phyloP scores from a whole-genome alignment of 2,329 filamentous ascomycete genomes.

The Ampelomyces quisqualis region DNA sequence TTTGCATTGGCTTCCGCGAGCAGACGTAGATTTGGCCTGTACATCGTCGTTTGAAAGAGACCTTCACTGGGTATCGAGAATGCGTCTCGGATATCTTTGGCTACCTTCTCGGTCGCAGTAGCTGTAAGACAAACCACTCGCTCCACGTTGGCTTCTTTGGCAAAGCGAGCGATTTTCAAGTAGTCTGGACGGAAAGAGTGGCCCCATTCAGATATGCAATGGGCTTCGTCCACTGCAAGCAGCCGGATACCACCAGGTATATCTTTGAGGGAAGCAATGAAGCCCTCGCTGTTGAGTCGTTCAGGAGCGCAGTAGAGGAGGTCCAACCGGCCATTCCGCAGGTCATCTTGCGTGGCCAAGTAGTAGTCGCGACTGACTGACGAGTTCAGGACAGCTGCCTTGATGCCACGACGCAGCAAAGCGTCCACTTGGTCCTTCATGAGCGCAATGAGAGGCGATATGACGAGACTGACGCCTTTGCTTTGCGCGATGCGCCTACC shows the following conservation, averaged over 20 bases:
- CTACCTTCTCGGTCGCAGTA: constrained; percentile 79
- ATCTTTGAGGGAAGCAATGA: constrained; percentile 64
- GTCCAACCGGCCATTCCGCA: constrained; percentile 69
- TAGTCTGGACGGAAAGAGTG: constrained; percentile 97
- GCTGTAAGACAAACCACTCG: constrained; percentile 73
- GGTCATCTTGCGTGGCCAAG: constrained; percentile 59
- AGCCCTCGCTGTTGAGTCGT: constrained; percentile 77
- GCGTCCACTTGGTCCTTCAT: constrained; percentile 97
- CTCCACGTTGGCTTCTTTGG: constrained; percentile 83
- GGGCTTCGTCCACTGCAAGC: constrained; percentile 94
- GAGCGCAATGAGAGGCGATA: constrained; percentile 86
- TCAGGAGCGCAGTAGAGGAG: constrained; percentile 93
- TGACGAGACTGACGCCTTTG: constrained; percentile 80
- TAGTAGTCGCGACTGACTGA: constrained; percentile 57
- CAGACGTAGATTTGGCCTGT: constrained; percentile 60
- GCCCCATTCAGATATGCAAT: constrained; percentile 96
- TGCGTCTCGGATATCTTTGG: constrained; percentile 78
- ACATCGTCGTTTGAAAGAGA: constrained; percentile 61
- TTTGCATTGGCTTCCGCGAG: constrained; percentile 61
- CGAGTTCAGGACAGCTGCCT: constrained; percentile 77
- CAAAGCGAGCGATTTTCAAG: constrained; percentile 69
- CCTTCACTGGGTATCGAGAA: constrained; percentile 73
- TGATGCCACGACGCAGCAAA: constrained; percentile 67
- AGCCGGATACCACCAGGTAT: constrained; percentile 70
- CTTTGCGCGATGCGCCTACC: constrained; percentile 56